Base-by-base conservation (phyloP, 2,329 filamentous ascomycete species). In the Cadophora malorum region DNA sequence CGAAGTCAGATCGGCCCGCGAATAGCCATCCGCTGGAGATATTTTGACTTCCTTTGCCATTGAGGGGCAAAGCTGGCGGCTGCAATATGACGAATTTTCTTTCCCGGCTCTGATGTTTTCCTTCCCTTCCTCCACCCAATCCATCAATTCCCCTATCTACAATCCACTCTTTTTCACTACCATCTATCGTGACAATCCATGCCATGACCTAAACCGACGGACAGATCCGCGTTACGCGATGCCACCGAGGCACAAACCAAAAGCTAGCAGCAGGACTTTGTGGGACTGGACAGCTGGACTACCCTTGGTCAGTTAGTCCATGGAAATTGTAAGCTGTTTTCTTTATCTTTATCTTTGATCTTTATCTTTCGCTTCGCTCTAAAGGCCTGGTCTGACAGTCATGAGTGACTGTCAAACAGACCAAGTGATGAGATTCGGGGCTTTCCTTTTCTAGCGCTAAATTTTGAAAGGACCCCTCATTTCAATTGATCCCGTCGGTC, bases 221-320 rank as follows among this genome's bases (percentile, higher is more conserved):
- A 59, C 56, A 59, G n/a, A 59, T 59, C 56, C 56, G 55, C 55
- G 55, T 38, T 58, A 58, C 55, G 55, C 55, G 55, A 58, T 41
- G 55, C 31, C n/a, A 23, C 55, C 55, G 56, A 59, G 56, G 33
- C 33, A 59, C n/a, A 45, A 45, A 10, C 35, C 9, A 10, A 10
- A 23, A 2, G 3, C 6, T 45, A 45, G 16, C 41, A 45, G 41
- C 41, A 38, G 19, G 33, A 58, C 33, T 38, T 28, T 58, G 33
- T 38, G 55, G 28, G 25, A 33, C n/a, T 59, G 38, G 56, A 59
- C 55, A 14, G n/a, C n/a, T 59, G 38, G 56, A 59, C 55, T 23
- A 23, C 3, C 6, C 33, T 45, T 25, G 33, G 21, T 25, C 14
- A 41, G 33, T 49, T 49, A 49, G 45, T 49, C 45, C 19, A 8